Conservation (phyloP, 305 asterid genomes). For the Rubia occidens region DNA sequence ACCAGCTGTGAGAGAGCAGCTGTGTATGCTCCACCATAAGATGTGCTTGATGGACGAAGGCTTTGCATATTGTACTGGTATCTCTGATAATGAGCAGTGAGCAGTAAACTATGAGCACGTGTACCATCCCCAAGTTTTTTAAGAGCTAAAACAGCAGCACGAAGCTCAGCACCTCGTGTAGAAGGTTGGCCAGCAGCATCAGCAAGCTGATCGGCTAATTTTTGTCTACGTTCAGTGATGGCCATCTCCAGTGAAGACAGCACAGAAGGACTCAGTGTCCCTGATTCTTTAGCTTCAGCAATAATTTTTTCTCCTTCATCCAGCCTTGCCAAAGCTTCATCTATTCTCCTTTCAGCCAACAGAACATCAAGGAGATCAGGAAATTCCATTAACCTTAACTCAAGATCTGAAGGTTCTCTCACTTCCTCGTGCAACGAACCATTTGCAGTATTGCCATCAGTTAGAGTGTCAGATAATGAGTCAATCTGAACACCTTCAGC, state of each 20-base stretch:
- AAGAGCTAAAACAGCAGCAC: slow-evolving; percentile 83
- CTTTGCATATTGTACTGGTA: slow-evolving; percentile 89
- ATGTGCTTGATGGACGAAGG: slow-evolving; percentile 89
- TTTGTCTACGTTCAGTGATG: slow-evolving; percentile 71
- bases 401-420: slow-evolving; percentile 66
- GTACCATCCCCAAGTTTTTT: slow-evolving; percentile 94
- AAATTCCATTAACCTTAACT: slow-evolving; percentile 71
- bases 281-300: slow-evolving; percentile 67
- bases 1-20: slow-evolving; percentile 94
- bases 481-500: slow-evolving; percentile 88
- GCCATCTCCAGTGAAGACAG: slow-evolving; percentile 52
- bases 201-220: slow-evolving; percentile 88
- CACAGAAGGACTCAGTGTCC: slow-evolving; percentile 37
- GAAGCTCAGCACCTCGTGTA: slow-evolving; percentile 91
- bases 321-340: slow-evolving; percentile 81
- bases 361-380: slow-evolving; percentile 89
- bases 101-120: slow-evolving; percentile 89
- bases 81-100: slow-evolving; percentile 85
- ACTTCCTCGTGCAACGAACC: slow-evolving; percentile 39
- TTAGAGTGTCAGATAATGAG: slow-evolving; percentile 44
- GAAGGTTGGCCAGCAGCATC: slow-evolving; percentile 96
- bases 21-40: slow-evolving; percentile 96
- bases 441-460: slow-evolving; percentile 36
- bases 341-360: slow-evolving; percentile 92
- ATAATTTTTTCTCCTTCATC: slow-evolving; percentile 75